These are phyloP conservation scores for Shiraia bambusicola DNA, from an alignment of 2,329 filamentous ascomycete species.

Conservation along the genomic window DNA sequence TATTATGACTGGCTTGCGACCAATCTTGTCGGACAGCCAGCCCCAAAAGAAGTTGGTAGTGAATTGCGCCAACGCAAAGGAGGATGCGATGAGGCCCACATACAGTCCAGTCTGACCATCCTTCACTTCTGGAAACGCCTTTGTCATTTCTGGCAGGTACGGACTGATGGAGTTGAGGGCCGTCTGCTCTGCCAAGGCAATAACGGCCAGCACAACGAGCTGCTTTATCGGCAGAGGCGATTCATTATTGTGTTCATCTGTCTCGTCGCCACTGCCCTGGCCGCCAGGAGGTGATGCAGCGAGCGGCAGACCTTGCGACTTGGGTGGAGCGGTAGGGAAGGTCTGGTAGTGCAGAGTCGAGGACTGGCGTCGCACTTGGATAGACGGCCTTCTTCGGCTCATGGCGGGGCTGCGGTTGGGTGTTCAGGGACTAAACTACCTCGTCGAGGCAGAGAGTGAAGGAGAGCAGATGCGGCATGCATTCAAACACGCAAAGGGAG, in stretches of 20 bases:
- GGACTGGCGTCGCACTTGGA: conserved; percentile 48
- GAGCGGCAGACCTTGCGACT: conserved; percentile 60
- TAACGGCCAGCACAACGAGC: conserved; percentile 79
- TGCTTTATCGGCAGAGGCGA: conserved; percentile 82
- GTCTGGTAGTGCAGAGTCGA: conserved; percentile 74
- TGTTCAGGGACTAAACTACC: conserved; percentile 20
- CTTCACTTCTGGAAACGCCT: conserved; percentile 78
- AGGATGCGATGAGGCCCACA: conserved; percentile 84
- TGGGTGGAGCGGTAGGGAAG: conserved; percentile 74
- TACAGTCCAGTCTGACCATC: conserved; percentile 75
- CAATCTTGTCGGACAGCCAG: conserved; percentile 75
- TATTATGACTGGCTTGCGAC: conserved; percentile 79
- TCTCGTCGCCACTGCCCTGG: conserved; percentile 35
- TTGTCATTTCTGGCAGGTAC: conserved; percentile 91
- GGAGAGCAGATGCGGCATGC: conserved; percentile 10
- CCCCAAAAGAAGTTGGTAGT: conserved; percentile 92
- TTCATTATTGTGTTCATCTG: conserved; percentile 49
- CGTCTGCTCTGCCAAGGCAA: conserved; percentile 91
- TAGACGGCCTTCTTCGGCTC: conserved; percentile 37
- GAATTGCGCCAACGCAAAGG: conserved; percentile 90
- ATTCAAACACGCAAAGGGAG: conserved; percentile 11
- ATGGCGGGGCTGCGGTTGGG: conserved; percentile 23
- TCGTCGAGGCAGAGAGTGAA: conserved; percentile 17
- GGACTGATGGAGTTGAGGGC: conserved; percentile 95
- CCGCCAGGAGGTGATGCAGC: conserved; percentile 30